Base-by-base conservation (phyloP, 2,329 filamentous ascomycete genomes). In the Cytospora paraplurivora region DNA sequence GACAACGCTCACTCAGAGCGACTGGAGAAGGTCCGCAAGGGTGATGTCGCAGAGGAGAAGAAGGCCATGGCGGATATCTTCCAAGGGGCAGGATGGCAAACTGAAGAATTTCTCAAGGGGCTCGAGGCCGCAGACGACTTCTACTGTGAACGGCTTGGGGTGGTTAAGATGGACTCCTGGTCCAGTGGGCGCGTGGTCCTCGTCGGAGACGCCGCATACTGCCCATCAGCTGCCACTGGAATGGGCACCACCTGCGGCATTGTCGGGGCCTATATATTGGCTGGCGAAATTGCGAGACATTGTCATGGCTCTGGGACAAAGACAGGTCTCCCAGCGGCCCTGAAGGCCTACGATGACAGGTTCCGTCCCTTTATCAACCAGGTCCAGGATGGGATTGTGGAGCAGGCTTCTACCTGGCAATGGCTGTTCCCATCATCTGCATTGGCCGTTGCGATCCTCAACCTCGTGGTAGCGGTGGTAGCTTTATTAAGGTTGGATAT, bases 181-280 rank as follows among this genome's bases (percentile, higher is more conserved):
- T 77, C 74, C 5, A 71, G 70, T 0, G 79, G 81, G 0, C 78
- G 82, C 0, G 76, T 85, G 1, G 78, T 75, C 0, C 73, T 86
- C 0, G 56, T 86, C 0, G 85, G 85, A 0, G 85, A 88, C 67
- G 82, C 85, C 2, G 83, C 73, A 0, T 81, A 79, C 68, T 80
- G 78, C 32, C 81, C 83, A 0, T 76, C 78, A 0, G 76, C 79
- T 0, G 65, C 79, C 4, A 81, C 79, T 0, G 85, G 84, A 0
- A 78, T 82, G 74, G 84, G 84, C 0, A 84, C 82, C 0, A 80
- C 79, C 1, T 68, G 75, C 0, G 78, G 78, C 0, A 68, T 87
- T 0, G 69, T 82, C 0, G 80, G 80, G 0, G 81, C 83, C 0
- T 87, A 87, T 69, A 71, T 85, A 2, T 74, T 88, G 4, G 85